Base-by-base conservation (phyloP, 345 rosid genomes). In the Euphorbia lathyris region DNA sequence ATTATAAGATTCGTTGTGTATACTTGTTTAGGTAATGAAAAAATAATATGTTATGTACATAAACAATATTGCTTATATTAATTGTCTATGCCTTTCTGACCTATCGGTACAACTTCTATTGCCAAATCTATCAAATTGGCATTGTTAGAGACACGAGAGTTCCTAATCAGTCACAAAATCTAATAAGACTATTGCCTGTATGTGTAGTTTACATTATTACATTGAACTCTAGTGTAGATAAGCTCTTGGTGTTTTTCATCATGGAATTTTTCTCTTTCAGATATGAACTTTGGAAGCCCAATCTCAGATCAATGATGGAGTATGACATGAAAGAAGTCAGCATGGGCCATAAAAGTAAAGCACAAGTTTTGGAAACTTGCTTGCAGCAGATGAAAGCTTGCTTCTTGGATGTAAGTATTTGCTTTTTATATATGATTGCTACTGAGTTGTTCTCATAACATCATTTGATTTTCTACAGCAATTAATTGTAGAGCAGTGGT, bases 381-480 rank as follows among this genome's bases (percentile, higher is more conserved):
- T 83, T 94, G 84, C 92, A 90, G 83, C 96, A 91, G 83, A 94
- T 94, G 98, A 94, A 91, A 83, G 92, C 88, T 64, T 94, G 98
- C 79, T 90, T 94, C 85, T 70, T 94, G 70, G 98, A 94, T 87
- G 98, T 93, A 81, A 76, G 98, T 45, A 45, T 40, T 40, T 40
- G 45, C 45, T 40, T 40, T 7, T 7, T 34, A 34, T 7, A 34
- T 34, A 34, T 7, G 7, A 34, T 81, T 65, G 42, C 26, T 40
- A 26, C 14, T 45, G n/a, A 10, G 26, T 72, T 61, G 56, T 57
- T 12, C 2, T 12, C 30, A 34, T 34, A 34, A 2, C 38, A 34
- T 34, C 38, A 34, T 34, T 34, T 34, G 38, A n/a, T 34, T 34
- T 34, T 34, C 38, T 7, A 34, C 7, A 3, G 7, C 38, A 34